These are phyloP conservation scores for Penicillium bovifimosum DNA, from an alignment of 495 filamentous ascomycete species.

Conservation along the genomic window DNA sequence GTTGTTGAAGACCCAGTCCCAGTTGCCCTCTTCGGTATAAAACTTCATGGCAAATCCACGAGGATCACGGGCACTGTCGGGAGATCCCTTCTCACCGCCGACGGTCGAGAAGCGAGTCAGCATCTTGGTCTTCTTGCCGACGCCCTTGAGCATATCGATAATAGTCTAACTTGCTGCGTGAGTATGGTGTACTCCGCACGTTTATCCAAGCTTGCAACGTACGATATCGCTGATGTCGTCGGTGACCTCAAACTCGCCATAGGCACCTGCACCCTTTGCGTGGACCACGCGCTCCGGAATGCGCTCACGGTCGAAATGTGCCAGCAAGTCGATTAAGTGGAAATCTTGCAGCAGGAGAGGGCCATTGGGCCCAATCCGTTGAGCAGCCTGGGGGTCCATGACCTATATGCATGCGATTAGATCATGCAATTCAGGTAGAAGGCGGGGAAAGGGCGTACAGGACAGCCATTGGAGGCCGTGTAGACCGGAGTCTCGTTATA, in stretches of 20 bases:
- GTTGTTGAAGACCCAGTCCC: constrained; percentile 69
- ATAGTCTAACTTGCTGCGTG: constrained; percentile 23
- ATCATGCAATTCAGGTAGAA: not conserved
- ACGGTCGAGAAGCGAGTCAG: constrained; percentile 68
- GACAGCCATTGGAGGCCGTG: constrained; percentile 56
- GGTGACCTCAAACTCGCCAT: constrained; percentile 68
- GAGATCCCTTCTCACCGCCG: constrained; percentile 61
- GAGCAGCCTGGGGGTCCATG: constrained; percentile 53
- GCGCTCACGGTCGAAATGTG: constrained; percentile 64
- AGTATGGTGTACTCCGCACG: not conserved
- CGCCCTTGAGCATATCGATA: constrained; percentile 52
- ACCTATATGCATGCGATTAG: constrained; percentile 27
- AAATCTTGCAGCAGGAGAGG: constrained; percentile 60
- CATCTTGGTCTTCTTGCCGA: constrained; percentile 63
- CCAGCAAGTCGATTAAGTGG: constrained; percentile 59
- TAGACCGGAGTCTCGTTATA: constrained; percentile 54
- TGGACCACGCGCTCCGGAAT: constrained; percentile 74
- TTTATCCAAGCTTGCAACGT: not conserved
- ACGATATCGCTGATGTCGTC: constrained; percentile 54
- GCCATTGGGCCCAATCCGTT: constrained; percentile 57
- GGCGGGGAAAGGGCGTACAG: constrained; percentile 11
- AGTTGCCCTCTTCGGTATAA: constrained; percentile 78
- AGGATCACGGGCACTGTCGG: constrained; percentile 65
- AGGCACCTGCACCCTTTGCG: constrained; percentile 70
- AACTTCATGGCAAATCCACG: constrained; percentile 72